phyloP scores from a whole-genome alignment of 169 alveolate genomes.

The Cystoisospora suis region DNA sequence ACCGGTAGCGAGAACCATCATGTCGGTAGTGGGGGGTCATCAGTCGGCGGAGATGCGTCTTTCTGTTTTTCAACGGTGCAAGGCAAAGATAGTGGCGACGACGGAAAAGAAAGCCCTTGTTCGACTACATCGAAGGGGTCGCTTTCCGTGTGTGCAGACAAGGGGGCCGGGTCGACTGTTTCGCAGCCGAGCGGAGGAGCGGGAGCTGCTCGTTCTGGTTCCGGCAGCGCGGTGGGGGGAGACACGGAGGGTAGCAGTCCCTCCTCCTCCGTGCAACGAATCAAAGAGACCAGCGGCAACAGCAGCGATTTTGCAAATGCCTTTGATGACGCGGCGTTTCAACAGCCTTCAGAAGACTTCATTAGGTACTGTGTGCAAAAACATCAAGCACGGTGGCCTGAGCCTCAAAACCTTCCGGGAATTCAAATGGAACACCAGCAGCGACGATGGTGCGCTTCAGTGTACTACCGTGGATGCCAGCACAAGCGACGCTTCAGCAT shows the following conservation, averaged over 20 bases:
- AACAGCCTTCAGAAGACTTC: constrained; percentile 43
- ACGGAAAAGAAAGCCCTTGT: no score
- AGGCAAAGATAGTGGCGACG: no score
- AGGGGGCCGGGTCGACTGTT: no score
- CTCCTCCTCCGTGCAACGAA: background rate
- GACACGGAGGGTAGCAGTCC: background rate
- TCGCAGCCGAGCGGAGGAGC: no score
- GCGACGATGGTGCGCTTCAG: constrained; percentile 56
- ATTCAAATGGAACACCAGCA: constrained; percentile 49
- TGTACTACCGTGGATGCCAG: constrained; percentile 43
- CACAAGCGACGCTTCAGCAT: constrained; percentile 36
- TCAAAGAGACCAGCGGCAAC: background rate
- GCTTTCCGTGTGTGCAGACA: no score
- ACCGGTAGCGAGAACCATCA: no score
- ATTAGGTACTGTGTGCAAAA: constrained; percentile 25
- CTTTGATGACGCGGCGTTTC: constrained; percentile 24
- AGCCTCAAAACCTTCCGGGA: constrained; percentile 41
- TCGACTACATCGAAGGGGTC: no score
- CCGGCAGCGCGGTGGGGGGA: no score
- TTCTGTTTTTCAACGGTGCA: no score
- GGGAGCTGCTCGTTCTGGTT: no score
- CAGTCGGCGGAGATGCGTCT: no score
- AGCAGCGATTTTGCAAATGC: background rate
- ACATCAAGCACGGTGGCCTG: constrained; percentile 10
- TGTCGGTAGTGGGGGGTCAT: no score